These are phyloP conservation scores for Calamus simplicifolius DNA, from an alignment of 176 grass and related monocot species.

Conservation along the genomic window DNA sequence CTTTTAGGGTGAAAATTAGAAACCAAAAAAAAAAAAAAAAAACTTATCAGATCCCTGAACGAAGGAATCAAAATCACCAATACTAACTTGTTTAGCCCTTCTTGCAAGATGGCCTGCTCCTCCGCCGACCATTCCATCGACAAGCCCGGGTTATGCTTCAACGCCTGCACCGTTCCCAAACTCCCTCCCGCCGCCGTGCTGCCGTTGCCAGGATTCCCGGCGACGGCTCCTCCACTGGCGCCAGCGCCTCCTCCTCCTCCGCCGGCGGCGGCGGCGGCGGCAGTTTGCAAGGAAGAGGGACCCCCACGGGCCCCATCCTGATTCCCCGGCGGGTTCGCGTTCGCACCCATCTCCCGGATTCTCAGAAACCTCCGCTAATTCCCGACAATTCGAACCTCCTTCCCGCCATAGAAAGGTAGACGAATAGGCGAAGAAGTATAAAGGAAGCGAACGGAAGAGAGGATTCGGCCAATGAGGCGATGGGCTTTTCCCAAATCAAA, in stretches of 20 bases:
- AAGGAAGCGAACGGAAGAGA: background rate
- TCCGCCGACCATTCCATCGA: slow-evolving; percentile 70
- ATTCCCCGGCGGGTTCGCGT: slow-evolving; percentile 2
- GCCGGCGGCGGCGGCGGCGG: slow-evolving; percentile 2
- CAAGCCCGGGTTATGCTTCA: slow-evolving; percentile 76
- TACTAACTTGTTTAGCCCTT: slow-evolving; percentile 64
- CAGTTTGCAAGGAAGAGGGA: background rate
- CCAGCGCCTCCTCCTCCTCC: slow-evolving; percentile 19
- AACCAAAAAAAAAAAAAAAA: background rate
- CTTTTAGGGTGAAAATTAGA: too few relatives aligned
- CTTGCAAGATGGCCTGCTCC: slow-evolving; percentile 68
- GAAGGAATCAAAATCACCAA: background rate
- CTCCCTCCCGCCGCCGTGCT: slow-evolving; percentile 22
- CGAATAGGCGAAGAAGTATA: background rate
- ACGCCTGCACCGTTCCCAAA: slow-evolving; percentile 26
- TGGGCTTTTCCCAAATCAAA: too few relatives aligned
- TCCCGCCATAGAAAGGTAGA: background rate
- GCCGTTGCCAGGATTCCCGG: slow-evolving; percentile 63
- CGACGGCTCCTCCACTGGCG: slow-evolving; percentile 1
- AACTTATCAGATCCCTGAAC: background rate
- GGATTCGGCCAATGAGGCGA: background rate
- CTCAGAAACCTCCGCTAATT: background rate
- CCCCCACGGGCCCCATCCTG: background rate
- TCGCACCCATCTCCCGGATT: background rate
- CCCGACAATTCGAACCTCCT: slow-evolving; percentile 1